Percentiles rank a stretch among this genome's conserved stretches.
Conservation (phyloP, 2,329 filamentous ascomycete genomes). For the Rhynchosporium agropyri region DNA sequence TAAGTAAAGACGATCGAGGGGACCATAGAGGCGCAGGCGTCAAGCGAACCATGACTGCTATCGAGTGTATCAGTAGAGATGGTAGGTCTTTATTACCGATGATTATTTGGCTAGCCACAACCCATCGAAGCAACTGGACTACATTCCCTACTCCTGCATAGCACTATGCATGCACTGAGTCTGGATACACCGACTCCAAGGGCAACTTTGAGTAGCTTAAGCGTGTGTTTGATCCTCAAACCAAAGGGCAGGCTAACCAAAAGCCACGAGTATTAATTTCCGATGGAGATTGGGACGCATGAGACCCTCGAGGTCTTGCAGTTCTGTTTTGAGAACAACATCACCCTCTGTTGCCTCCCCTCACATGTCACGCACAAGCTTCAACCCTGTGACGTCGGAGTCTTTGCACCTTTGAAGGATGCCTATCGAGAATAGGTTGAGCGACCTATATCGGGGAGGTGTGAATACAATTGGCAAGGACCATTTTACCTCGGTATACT, state of each 20-base stretch:
- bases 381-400: conserved; percentile 37
- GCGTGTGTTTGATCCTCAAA: conserved; percentile 44
- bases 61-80: conserved; percentile 33
- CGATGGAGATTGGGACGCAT: conserved; percentile 44
- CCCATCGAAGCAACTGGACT: conserved; percentile 39
- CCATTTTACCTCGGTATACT: conserved; percentile 33
- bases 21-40: conserved; percentile 37
- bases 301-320: conserved; percentile 42
- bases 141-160: conserved; percentile 38
- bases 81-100: conserved; percentile 36
- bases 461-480: conserved; percentile 34
- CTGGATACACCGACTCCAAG: conserved; percentile 39
- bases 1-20: conserved; percentile 36
- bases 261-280: conserved; percentile 43
- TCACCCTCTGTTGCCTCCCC: conserved; percentile 32
- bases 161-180: conserved; percentile 37
- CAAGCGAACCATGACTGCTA: conserved; percentile 34
- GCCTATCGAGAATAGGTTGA: conserved; percentile 37
- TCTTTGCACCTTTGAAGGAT: conserved; percentile 35
- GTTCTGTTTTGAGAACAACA: conserved; percentile 40
- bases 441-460: conserved; percentile 33
- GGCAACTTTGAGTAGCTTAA: conserved; percentile 45
- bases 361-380: conserved; percentile 36
- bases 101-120: conserved; percentile 39
- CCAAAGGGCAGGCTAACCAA: conserved; percentile 38